Conservation (phyloP, 768 basidiomycete species). For the Leccinum boreale region DNA sequence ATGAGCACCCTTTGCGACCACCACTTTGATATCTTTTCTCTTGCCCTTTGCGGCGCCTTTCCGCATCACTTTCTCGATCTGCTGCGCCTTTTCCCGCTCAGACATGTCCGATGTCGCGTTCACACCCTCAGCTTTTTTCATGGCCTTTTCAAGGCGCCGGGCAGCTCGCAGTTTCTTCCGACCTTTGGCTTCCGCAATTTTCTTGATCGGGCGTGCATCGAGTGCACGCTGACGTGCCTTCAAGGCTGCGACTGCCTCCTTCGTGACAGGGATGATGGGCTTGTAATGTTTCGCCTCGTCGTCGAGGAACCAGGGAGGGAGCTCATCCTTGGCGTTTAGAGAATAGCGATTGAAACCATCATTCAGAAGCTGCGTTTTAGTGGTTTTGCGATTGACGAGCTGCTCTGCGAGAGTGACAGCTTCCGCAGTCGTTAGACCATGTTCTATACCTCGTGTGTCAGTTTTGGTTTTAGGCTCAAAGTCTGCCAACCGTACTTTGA, state of each 20-base stretch:
- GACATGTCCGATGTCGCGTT: constrained; percentile 84
- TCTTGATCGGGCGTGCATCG: constrained; percentile 97
- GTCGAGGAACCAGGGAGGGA: constrained; percentile 96
- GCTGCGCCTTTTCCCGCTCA: constrained; percentile 92
- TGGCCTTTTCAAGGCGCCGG: constrained; percentile 82
- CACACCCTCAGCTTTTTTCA: constrained; percentile 95
- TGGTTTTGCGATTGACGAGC: constrained; percentile 87
- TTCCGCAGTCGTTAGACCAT: constrained; percentile 83
- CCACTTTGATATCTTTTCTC: constrained; percentile 76
- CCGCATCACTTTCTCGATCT: constrained; percentile 89
- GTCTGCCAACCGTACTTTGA: constrained; percentile 47
- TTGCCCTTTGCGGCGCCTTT: constrained; percentile 71
- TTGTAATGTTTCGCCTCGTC: constrained; percentile 94
- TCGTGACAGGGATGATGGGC: constrained; percentile 93
- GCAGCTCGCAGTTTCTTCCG: constrained; percentile 91
- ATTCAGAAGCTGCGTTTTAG: constrained; percentile 85
- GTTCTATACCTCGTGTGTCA: constrained; percentile 44
- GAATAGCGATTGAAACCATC: constrained; percentile 96
- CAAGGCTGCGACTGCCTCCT: constrained; percentile 85
- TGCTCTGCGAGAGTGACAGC: constrained; percentile 89
- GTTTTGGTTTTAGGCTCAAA: neutral
- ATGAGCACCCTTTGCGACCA: constrained; percentile 90
- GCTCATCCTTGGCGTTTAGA: constrained; percentile 84
- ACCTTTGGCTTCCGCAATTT: constrained; percentile 97
- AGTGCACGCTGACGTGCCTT: constrained; percentile 89